phyloP scores from a whole-genome alignment of 2,329 filamentous ascomycete species.

The Epichloe scottii region DNA sequence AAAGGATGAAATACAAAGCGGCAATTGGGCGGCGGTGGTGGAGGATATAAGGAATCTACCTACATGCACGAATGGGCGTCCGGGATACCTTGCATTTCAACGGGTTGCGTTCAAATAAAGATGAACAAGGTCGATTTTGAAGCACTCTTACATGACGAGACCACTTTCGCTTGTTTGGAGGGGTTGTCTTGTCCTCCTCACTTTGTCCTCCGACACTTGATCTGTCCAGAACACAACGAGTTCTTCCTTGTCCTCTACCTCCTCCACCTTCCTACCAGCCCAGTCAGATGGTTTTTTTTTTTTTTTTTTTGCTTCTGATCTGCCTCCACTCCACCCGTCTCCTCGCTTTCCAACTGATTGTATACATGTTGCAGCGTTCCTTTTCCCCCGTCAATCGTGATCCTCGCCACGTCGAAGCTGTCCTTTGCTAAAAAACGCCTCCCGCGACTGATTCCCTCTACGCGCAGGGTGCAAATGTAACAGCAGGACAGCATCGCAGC shows the following conservation, averaged over 20 bases:
- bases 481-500: conserved; percentile 21
- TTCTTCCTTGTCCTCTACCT: conserved; percentile 25
- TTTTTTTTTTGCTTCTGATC: conserved; percentile 17
- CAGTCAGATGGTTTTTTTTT: no score
- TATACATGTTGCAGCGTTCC: conserved; percentile 23
- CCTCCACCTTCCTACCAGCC: no score
- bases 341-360: conserved; percentile 17
- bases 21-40: conserved; percentile 8
- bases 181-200: conserved; percentile 7
- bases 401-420: conserved; percentile 23
- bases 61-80: conserved; percentile 38
- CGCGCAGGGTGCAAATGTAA: conserved; percentile 29
- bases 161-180: no score
- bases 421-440: conserved; percentile 14
- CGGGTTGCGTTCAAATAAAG: conserved; percentile 21
- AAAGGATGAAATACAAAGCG: conserved; percentile 9
- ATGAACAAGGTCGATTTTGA: conserved; percentile 25
- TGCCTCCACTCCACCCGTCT: conserved; percentile 16
- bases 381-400: conserved; percentile 20
- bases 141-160: conserved; percentile 10
- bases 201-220: conserved; percentile 21
- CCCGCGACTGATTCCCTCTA: conserved; percentile 11
- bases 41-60: conserved; percentile 20
- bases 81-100: conserved; percentile 42
- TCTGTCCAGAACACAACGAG: conserved; percentile 29